Base-by-base conservation (phyloP, 2,329 filamentous ascomycete species). In the Alternaria sp. region DNA sequence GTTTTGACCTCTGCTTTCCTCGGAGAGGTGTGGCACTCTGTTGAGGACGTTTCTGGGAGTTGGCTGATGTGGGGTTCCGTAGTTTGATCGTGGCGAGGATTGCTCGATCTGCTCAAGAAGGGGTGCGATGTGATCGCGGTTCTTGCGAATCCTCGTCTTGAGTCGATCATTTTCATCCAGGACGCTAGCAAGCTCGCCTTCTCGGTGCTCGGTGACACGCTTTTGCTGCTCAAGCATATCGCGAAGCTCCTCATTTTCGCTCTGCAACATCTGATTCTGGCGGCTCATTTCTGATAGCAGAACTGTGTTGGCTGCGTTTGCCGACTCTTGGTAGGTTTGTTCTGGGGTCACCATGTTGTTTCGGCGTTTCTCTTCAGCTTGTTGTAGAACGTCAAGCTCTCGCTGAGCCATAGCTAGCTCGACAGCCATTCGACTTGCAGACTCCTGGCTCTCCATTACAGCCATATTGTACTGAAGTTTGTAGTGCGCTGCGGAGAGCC, bases 321-420 rank as follows among this genome's bases (percentile, higher is more conserved):
- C 73, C 5, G 85, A 59, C 84, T 80, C 85, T 84, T 76, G 72
- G 58, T 85, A 82, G 22, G 84, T 84, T 52, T 88, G 85, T 4
- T 84, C 82, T 20, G 81, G 83, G 7, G 80, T 80, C 66, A 81
- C 84, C 58, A 86, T 80, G 60, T 88, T 85, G 22, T 82, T 83
- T 46, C 84, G 88, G 53, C 86, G 86, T 53, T 88, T 86, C 74
- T 91, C 87, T 73, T 95, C 91, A 14, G 89, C 89, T 63, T 86
- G 85, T 62, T 93, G 90, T 28, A 97, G 82, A 12, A 94, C 92
- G 63, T 97, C 92, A 20, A 97, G 90, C 79, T 97, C 93, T 22
- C 91, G 87, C 64, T 92, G 88, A n/a, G 90, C 91, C 87, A 97
- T 94, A 66, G 95, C 92, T 71, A 97, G 91, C 79, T 97, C 94